A percentile compares a stretch with the other conserved stretches of the same genome.
Conservation (phyloP, 1,284 basidiomycete species). For the Pseudozyma hubeiensis region DNA sequence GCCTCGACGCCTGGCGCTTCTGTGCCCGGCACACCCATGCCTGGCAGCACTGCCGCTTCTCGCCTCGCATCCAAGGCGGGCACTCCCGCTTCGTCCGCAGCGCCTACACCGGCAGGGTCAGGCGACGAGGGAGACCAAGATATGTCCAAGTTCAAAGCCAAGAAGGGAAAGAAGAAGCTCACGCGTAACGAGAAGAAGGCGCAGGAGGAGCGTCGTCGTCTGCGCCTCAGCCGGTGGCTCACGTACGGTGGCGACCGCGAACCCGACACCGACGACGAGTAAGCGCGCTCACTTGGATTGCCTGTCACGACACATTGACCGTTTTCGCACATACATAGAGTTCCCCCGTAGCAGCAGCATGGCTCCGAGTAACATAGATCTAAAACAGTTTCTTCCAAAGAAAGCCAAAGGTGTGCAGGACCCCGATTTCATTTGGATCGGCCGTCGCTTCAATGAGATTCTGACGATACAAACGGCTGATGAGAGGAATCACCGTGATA, state of each 20-base stretch:
- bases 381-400: too few relatives aligned
- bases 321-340: not conserved
- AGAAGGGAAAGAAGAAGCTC: conserved; percentile 69
- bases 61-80: conserved; percentile 68
- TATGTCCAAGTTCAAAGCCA: conserved; percentile 67
- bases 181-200: conserved; percentile 68
- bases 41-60: conserved; percentile 70
- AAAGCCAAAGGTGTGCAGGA: too few relatives aligned
- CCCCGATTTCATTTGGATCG: too few relatives aligned
- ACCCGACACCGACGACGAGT: conserved; percentile 66
- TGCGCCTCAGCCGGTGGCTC: conserved; percentile 64
- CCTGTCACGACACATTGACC: too few relatives aligned
- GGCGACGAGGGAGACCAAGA: conserved; percentile 70
- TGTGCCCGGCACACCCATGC: conserved; percentile 74
- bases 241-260: conserved; percentile 65
- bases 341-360: too few relatives aligned
- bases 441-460: too few relatives aligned
- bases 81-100: conserved; percentile 67
- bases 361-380: too few relatives aligned
- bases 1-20: conserved; percentile 77
- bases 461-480: too few relatives aligned
- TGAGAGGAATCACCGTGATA: too few relatives aligned
- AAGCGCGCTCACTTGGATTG: not conserved
- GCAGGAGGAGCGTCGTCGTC: conserved; percentile 65
- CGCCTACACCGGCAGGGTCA: conserved; percentile 70